Evolutionary conservation across 2,329 filamentous ascomycete genomes (phyloP), one percentile per base, ranked within the genome.

Genomic region (Clarireedia sp.): DNA sequence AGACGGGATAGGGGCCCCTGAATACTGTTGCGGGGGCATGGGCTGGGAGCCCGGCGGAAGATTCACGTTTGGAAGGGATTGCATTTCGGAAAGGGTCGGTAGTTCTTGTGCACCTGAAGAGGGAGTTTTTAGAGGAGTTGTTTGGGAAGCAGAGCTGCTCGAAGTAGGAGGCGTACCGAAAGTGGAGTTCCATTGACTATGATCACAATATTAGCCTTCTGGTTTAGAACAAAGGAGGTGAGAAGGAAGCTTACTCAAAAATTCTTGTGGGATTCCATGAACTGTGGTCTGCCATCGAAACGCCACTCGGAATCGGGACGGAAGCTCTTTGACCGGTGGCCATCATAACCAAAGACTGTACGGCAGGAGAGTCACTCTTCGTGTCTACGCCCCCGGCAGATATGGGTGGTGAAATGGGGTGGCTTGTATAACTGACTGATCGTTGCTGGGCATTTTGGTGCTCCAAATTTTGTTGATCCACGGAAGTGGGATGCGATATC

Each of bases 101-200:
- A 79, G 70, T 69, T 82, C 79, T 62, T 77, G 66, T 46, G 66
- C 65, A 66, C 66, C 66, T 67, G 67, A 61, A 57, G 65, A 59
- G 57, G 63, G 54, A 60, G 60, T 51, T 68, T 64, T 70, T 69
- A 70, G 68, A 68, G 64, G 66, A 68, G 61, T 60, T 63, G 63
- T 63, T 64, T 64, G 65, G 62, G 69, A 62, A 64, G 66, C 60
- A 58, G 68, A 67, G 57, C 62, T 66, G 60, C 61, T 64, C 60
- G 63, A 64, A 61, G 62, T 59, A 63, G 63, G 66, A 65, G 60
- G 65, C 66, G 67, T 88, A 76, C 90, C 89, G 74, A 96, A 97
- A 62, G 92, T 91, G 67, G 87, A 85, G 72, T 95, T 91, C 91
- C 92, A 97, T 76, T 96, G 90, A 71, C 91, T 95, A 66, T 60